Base-by-base conservation (phyloP, 2,329 filamentous ascomycete genomes). In the Alternaria ventricosa region DNA sequence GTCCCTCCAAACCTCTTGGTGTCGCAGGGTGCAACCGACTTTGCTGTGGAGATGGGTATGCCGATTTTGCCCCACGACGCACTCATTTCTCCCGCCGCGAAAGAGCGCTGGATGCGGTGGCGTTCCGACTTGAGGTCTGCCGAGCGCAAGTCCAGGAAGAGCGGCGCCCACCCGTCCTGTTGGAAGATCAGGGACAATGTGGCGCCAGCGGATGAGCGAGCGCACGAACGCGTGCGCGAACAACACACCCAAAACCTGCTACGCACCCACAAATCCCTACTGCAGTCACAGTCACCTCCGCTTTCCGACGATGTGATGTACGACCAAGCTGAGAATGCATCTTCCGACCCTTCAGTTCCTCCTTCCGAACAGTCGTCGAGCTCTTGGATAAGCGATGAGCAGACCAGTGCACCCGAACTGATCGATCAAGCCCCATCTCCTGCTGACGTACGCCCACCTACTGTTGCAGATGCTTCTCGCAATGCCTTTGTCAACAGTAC, bases 1-100 rank as follows among this genome's bases (percentile, higher is more conserved):
- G 94, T 99, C 5, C 94, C 96, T 9, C 96, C 96, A 10, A 98
- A 97, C 73, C 88, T 97, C 23, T 87, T 99, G 2, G 92, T 97
- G 11, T 93, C 93, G 33, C 86, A 92, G 69, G 96, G 96, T 11
- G 96, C 96, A 15, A 90, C 88, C 46, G 87, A 91, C n/a, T 99
- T 96, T 80, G 96, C 95, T 0, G 87, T 88, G 64, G 89, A 95
- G 63, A 87, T 94, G 69, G 90, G 92, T 9, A 88, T 98, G 76
- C 82, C 87, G 0, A 84, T 93, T 11, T 85, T 94, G n/a, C 86
- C 89, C 6, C 89, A 93, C 71, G 91, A 96, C 46, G 86, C 85
- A 46, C 84, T 99, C 18, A 86, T 97, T n/a, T 96, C 95, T 4
- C 89, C 87, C 57, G 91, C 89, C 67, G 92, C 96, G 18, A 86